Evolutionary conservation across 306 rosid species (phyloP).

Genomic region (Sphenostylis stenocarpa): DNA sequence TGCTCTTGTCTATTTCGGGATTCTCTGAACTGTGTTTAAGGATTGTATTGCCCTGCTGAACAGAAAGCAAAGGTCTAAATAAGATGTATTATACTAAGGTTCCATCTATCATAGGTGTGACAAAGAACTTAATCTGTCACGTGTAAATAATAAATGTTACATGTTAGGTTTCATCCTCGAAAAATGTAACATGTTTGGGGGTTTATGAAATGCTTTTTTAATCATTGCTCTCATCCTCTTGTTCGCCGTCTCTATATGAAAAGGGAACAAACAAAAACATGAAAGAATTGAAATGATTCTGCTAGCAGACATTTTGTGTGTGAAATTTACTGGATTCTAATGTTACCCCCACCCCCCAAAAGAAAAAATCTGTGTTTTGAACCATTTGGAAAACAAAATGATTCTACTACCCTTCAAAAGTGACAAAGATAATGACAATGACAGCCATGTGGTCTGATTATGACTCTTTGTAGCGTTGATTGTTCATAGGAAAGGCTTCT

Average conservation of each 20-base stretch:
- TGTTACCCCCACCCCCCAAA: background rate
- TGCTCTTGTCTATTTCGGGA: conserved; percentile 31
- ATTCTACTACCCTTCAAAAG: background rate
- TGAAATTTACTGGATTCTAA: background rate
- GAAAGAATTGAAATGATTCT: background rate
- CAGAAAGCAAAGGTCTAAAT: conserved; percentile 42
- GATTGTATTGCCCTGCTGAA: conserved; percentile 37
- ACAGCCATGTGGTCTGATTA: background rate
- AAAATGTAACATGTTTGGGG: background rate
- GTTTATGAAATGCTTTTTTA: background rate
- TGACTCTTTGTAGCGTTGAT: background rate
- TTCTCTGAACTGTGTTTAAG: conserved; percentile 42
- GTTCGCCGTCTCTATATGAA: background rate
- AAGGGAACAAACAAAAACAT: background rate
- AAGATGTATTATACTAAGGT: conserved; percentile 36
- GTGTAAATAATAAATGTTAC: conserved; percentile 23
- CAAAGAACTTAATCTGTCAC: conserved; percentile 36
- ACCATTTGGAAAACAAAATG: background rate
- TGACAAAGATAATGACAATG: background rate
- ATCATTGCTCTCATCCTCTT: background rate
- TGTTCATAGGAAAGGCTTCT: background rate
- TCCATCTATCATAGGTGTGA: conserved; percentile 13
- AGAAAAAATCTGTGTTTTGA: no score
- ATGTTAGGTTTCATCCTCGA: background rate
- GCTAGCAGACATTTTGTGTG: no score